Percentiles rank a stretch among this genome's conserved stretches.
Conservation (phyloP, 2,329 filamentous ascomycete species). For the Xylariaceae sp. region DNA sequence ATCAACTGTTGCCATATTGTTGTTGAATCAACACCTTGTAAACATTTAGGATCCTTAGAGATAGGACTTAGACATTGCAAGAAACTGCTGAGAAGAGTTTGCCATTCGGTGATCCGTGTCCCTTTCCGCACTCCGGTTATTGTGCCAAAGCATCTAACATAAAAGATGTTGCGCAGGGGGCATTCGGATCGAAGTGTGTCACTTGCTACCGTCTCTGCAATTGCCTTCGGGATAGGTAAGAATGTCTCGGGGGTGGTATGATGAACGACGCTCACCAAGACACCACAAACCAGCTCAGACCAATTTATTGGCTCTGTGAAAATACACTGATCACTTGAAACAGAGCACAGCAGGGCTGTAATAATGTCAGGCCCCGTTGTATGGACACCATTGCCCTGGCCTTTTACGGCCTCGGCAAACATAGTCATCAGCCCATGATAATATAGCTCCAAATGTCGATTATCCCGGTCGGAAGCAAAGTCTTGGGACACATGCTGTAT, state of each 20-base stretch:
- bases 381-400: slow-evolving; percentile 56
- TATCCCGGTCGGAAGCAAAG: slow-evolving; percentile 50
- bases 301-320: slow-evolving; percentile 47
- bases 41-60: slow-evolving; percentile 37
- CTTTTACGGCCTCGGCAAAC: slow-evolving; percentile 77
- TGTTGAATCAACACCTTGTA: slow-evolving; percentile 32
- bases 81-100: slow-evolving; percentile 54
- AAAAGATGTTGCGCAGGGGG: slow-evolving; percentile 44
- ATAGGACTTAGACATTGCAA: slow-evolving; percentile 49
- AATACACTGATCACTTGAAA: slow-evolving; percentile 48
- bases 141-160: slow-evolving; percentile 61
- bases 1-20: slow-evolving; percentile 55
- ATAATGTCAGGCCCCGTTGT: slow-evolving; percentile 56
- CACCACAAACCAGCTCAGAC: slow-evolving; percentile 67
- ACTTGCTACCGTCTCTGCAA: slow-evolving; percentile 50
- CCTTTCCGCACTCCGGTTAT: slow-evolving; percentile 79
- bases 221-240: slow-evolving; percentile 58
- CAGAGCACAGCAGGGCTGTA: slow-evolving; percentile 46
- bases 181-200: slow-evolving; percentile 31
- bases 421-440: slow-evolving; percentile 87
- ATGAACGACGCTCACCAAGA: slow-evolving; percentile 78
- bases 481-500: slow-evolving; percentile 69
- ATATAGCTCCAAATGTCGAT: slow-evolving; percentile 63
- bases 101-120: slow-evolving; percentile 69
- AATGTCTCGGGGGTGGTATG: slow-evolving; percentile 75